These are phyloP conservation scores for Mycocentrospora acerina DNA, from an alignment of 2,329 filamentous ascomycete genomes.

Conservation along the genomic window DNA sequence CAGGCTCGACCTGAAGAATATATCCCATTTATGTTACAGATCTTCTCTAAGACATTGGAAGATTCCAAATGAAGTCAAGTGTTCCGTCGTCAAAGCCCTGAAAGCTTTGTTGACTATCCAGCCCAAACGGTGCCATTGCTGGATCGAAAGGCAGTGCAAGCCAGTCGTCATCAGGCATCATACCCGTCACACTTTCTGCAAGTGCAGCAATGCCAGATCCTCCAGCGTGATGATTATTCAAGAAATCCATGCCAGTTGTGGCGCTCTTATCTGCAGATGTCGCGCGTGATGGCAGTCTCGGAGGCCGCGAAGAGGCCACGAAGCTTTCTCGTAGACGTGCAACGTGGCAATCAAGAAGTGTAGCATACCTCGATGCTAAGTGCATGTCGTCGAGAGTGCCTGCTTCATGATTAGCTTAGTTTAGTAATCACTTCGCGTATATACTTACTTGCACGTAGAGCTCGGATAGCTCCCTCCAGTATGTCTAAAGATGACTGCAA, in stretches of 20 bases:
- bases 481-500: slow-evolving; percentile 52
- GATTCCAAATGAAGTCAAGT: slow-evolving; percentile 44
- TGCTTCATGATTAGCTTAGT: slow-evolving; percentile 8
- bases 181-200: slow-evolving; percentile 36
- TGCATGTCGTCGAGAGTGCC: slow-evolving; percentile 55
- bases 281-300: slow-evolving; percentile 35
- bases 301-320: slow-evolving; percentile 39
- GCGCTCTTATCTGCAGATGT: slow-evolving; percentile 32
- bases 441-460: slow-evolving; percentile 46
- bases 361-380: slow-evolving; percentile 53
- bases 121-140: slow-evolving; percentile 42
- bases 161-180: slow-evolving; percentile 44
- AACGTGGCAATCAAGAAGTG: slow-evolving; percentile 48
- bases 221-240: slow-evolving; percentile 40
- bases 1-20: too few species aligned
- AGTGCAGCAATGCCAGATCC: slow-evolving; percentile 38
- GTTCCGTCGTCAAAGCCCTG: slow-evolving; percentile 43
- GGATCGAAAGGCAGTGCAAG: slow-evolving; percentile 43
- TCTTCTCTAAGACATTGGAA: slow-evolving; percentile 25
- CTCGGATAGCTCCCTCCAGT: slow-evolving; percentile 51
- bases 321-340: slow-evolving; percentile 40
- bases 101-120: slow-evolving; percentile 37
- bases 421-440: neutral
- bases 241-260: slow-evolving; percentile 39
- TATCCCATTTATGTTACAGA: too few species aligned